phyloP scores from a whole-genome alignment of 2,329 filamentous ascomycete genomes.

The Chrysoporthe puriensis region DNA sequence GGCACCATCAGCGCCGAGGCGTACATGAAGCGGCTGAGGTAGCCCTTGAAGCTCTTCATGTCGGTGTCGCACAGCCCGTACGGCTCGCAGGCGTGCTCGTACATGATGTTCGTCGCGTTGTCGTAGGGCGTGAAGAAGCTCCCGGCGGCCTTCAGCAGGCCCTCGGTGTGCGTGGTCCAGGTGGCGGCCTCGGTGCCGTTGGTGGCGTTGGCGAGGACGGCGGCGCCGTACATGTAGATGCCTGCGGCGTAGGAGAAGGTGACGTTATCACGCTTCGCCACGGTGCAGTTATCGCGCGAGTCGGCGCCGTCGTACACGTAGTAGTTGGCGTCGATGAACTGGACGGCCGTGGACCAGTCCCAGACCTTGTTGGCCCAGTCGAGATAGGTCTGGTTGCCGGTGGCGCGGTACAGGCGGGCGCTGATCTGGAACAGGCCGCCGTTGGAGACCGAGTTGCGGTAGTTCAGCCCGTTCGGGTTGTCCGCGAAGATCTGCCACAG shows the following conservation, averaged over 20 bases:
- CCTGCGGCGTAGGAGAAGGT: constrained; percentile 70
- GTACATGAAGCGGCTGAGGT: constrained; percentile 67
- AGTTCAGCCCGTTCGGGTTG: constrained; percentile 75
- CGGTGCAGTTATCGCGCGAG: constrained; percentile 55
- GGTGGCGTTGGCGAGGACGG: constrained; percentile 66
- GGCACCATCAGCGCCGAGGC: constrained; percentile 60
- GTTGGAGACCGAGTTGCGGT: constrained; percentile 83
- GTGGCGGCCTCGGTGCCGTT: constrained; percentile 57
- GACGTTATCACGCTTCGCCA: constrained; percentile 48
- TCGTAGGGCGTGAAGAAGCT: constrained; percentile 58
- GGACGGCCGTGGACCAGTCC: constrained; percentile 63
- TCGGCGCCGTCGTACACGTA: constrained; percentile 67
- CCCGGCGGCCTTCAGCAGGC: constrained; percentile 54
- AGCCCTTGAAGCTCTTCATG: constrained; percentile 71
- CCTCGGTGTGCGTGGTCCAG: constrained; percentile 58
- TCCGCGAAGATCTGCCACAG: constrained; percentile 80
- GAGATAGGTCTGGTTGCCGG: constrained; percentile 66
- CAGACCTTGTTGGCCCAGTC: constrained; percentile 71
- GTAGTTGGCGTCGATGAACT: constrained; percentile 59
- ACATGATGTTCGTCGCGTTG: constrained; percentile 64
- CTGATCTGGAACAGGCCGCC: constrained; percentile 83
- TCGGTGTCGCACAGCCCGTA: constrained; percentile 61
- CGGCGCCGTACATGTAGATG: constrained; percentile 67
- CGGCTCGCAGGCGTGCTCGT: constrained; percentile 68
- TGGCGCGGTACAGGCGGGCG: constrained; percentile 73